These are phyloP conservation scores for Calcarisporium arbuscula DNA, from an alignment of 2,329 filamentous ascomycete species.

Conservation along the genomic window DNA sequence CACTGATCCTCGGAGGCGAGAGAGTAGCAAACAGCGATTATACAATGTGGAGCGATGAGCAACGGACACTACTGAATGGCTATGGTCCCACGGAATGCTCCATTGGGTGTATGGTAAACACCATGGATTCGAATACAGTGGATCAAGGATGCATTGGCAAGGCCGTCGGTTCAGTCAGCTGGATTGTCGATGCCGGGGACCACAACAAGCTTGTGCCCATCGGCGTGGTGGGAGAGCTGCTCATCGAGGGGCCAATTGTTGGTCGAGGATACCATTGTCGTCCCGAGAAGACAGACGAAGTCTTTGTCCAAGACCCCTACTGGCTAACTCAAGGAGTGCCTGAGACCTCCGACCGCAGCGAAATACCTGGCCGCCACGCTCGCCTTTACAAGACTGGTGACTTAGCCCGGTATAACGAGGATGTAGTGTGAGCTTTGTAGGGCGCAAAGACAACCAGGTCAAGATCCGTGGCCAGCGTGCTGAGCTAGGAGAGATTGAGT, in stretches of 20 bases:
- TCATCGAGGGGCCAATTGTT: constrained; percentile 37
- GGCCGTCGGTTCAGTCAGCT: constrained; percentile 10
- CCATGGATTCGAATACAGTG: too few species aligned
- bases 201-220: constrained; percentile 16
- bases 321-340: constrained; percentile 31
- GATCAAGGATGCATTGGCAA: too few species aligned
- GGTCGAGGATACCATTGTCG: constrained; percentile 43
- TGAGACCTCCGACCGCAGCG: too few species aligned
- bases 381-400: constrained; percentile 41
- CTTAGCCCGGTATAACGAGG: constrained; percentile 31
- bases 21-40: not conserved
- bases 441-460: constrained; percentile 54
- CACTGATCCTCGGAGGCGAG: not conserved
- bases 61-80: not conserved
- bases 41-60: constrained; percentile 1
- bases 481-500: too few species aligned
- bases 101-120: constrained; percentile 12
- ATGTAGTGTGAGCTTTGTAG: constrained; percentile 39
- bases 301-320: constrained; percentile 26
- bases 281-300: constrained; percentile 19
- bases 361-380: constrained; percentile 25
- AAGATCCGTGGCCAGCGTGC: constrained; percentile 55
- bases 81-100: constrained; percentile 30
- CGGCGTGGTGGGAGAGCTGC: constrained; percentile 23
- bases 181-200: constrained; percentile 17